Base-by-base conservation (phyloP, 2,329 filamentous ascomycete species). In the Ilyonectria sp. region DNA sequence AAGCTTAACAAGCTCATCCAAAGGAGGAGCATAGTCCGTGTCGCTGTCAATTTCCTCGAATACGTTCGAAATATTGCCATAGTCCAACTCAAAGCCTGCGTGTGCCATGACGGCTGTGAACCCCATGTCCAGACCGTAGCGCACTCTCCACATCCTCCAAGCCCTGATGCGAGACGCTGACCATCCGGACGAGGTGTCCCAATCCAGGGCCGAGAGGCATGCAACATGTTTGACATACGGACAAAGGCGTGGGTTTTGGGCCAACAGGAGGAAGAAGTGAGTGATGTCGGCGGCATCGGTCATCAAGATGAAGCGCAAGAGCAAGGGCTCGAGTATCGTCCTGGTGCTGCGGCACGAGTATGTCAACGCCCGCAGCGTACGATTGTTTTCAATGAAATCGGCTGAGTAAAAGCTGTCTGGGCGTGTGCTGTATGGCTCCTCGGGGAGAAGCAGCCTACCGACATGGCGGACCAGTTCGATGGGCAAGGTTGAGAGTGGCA, bases 271-370 rank as follows among this genome's bases (percentile, higher is more conserved):
- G 26, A 73, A 74, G 26, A 54, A 62, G 35, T 63, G 49, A 6
- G 60, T 60, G 17, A 74, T 46, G 2, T 73, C 55, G 11, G 47
- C 44, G 2, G 65, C 55, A 1, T 23, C 59, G 6, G 33, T 31
- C 10, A 74, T 57, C n/a, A 35, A 44, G 7, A 74, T 21, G 50
- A 69, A 47, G 4, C 71, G 70, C 17, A 69, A 74, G 6, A 74
- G 64, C 6, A 74, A 33, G 19, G 71, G 68, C 23, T 71, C 68
- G 23, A 74, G 54, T 6, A 74, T 6, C 13, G 40, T 50, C 23
- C 35, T 71, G 10, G 68, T 69, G 4, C 65, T 50, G 23, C 43
- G 69, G 19, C 71, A 73, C 1, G 49, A 7, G 23, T 74, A 71
- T 1, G 71, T 72, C 8, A 73, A 11, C 17, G 47, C 44, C 6